Conservation (phyloP, 1,284 basidiomycete species). For the Apiotrichum gamsii region DNA sequence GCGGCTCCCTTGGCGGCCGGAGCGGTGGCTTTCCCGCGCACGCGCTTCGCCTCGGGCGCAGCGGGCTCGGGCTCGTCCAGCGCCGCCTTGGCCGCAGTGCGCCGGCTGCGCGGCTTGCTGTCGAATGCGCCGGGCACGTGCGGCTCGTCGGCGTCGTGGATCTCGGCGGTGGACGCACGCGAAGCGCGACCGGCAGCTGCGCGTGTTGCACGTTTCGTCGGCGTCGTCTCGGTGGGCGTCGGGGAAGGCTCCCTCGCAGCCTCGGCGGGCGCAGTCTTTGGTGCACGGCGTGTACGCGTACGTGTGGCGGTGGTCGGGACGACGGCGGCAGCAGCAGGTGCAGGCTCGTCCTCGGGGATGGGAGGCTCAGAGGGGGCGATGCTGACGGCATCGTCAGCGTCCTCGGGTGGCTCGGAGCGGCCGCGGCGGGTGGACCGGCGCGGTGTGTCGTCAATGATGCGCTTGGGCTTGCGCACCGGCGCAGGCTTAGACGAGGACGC, state of each 20-base stretch:
- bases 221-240: background rate
- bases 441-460: slow-evolving; percentile 31
- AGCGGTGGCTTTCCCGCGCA: slow-evolving; percentile 10
- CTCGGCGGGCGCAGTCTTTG: background rate
- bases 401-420: slow-evolving; percentile 1
- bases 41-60: slow-evolving; percentile 4
- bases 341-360: slow-evolving; percentile 13
- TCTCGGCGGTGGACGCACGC: slow-evolving; percentile 10
- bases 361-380: slow-evolving; percentile 14
- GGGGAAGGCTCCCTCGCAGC: too few relatives aligned
- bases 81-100: slow-evolving; percentile 29
- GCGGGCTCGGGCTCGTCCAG: slow-evolving; percentile 16
- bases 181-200: slow-evolving; percentile 2
- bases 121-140: slow-evolving; percentile 4
- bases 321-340: background rate
- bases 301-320: background rate
- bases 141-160: slow-evolving; percentile 7
- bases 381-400: background rate
- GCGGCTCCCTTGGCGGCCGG: background rate
- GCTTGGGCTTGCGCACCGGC: slow-evolving; percentile 10
- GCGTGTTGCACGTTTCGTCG: background rate
- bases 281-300: slow-evolving; percentile 2
- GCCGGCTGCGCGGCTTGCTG: slow-evolving; percentile 19
- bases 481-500: slow-evolving; percentile 7
- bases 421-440: slow-evolving; percentile 9